A percentile compares a stretch with the other conserved stretches of the same genome.
phyloP scores from a whole-genome alignment of 495 filamentous ascomycete genomes.

The Parathielavia appendiculata region DNA sequence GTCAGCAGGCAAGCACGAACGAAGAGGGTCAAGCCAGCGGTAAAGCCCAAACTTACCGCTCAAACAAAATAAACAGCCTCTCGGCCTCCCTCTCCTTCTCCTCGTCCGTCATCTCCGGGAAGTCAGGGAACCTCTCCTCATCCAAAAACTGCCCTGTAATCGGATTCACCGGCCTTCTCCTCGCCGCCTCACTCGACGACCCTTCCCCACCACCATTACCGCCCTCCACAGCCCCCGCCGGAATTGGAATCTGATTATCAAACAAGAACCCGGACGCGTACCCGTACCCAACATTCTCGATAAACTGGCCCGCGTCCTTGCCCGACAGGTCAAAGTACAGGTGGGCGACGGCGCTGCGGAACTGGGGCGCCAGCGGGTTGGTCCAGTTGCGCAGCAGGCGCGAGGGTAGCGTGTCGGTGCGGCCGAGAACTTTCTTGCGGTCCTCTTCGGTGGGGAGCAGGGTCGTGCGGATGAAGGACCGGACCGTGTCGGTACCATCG shows the following conservation, averaged over 20 bases:
- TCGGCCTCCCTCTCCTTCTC: constrained; percentile 95
- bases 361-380: constrained; percentile 58
- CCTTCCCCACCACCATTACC: not conserved
- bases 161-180: constrained; percentile 58
- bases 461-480: constrained; percentile 55
- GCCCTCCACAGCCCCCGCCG: constrained; percentile 57
- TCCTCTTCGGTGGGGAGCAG: constrained; percentile 78
- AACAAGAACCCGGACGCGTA: constrained; percentile 87
- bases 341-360: constrained; percentile 69
- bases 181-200: not conserved
- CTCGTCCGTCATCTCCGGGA: constrained; percentile 74
- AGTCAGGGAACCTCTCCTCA: constrained; percentile 53
- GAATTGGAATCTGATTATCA: constrained; percentile 71
- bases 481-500: constrained; percentile 30
- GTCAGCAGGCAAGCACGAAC: constrained; percentile 4
- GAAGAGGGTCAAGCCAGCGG: not conserved
- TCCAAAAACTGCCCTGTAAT: constrained; percentile 83
- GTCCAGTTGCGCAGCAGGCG: constrained; percentile 75
- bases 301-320: constrained; percentile 64
- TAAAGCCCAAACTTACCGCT: constrained; percentile 54
- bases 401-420: constrained; percentile 66
- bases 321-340: constrained; percentile 84
- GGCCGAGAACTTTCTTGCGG: constrained; percentile 71
- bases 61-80: constrained; percentile 88
- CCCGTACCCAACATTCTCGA: constrained; percentile 83